Percentiles rank a stretch among this genome's conserved stretches.
Evolutionary conservation across 179 eudicot genomes (phyloP).

Genomic region (Beta corolliflora): DNA sequence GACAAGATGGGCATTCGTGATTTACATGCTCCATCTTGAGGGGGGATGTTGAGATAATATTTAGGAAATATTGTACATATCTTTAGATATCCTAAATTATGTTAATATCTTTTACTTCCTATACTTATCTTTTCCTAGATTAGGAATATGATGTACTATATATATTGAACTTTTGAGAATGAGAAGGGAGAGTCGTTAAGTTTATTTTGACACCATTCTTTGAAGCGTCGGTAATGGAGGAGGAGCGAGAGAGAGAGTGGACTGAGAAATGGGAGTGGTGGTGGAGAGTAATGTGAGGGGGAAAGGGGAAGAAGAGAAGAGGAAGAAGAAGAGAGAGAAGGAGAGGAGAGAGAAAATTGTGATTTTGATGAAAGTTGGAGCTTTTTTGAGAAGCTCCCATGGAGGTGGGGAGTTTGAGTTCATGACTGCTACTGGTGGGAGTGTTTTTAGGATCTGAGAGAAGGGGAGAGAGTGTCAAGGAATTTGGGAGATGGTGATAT

Average conservation of each 20-base stretch:
- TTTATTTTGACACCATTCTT: slow-evolving; percentile 31
- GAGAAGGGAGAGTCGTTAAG: not conserved
- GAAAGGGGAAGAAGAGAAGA: not conserved
- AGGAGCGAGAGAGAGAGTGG: not conserved
- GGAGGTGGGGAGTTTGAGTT: not conserved
- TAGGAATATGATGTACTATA: not conserved
- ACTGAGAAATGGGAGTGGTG: not conserved
- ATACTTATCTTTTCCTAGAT: too few species aligned
- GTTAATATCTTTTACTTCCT: too few species aligned
- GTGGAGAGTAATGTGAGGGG: slow-evolving; percentile 13
- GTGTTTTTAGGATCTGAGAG: not conserved
- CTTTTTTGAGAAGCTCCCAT: slow-evolving; percentile 24
- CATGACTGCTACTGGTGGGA: not conserved
- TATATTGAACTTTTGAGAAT: not conserved
- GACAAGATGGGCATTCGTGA: too few species aligned
- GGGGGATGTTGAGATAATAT: not conserved
- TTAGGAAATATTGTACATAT: not conserved
- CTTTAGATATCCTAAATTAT: not conserved
- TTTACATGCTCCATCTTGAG: too few species aligned
- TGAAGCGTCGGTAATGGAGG: slow-evolving; percentile 31
- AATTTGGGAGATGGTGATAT: too few species aligned
- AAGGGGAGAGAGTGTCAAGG: too few species aligned
- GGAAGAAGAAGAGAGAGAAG: too few species aligned
- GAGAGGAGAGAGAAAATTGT: slow-evolving; percentile 33
- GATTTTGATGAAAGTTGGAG: slow-evolving; percentile 37